Conservation (phyloP, 2,329 filamentous ascomycete species). For the Fusarium newnesense region DNA sequence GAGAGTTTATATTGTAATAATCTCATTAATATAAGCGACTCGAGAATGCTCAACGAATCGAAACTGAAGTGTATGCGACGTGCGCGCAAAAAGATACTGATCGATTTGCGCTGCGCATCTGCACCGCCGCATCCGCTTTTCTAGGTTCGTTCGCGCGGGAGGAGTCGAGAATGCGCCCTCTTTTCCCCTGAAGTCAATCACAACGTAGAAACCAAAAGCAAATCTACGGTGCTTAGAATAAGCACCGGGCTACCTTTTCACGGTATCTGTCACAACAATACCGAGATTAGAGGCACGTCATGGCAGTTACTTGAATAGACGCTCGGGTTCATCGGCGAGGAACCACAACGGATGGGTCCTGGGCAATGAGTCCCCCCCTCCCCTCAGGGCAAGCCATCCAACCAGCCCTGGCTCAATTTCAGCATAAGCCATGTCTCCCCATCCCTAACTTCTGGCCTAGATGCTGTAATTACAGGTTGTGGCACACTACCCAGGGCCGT, state of each 20-base stretch:
- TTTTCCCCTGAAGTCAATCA: slow-evolving; percentile 24
- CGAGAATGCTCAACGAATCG: background rate
- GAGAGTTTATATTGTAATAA: background rate
- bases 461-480: slow-evolving; percentile 23
- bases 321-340: slow-evolving; percentile 28
- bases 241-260: slow-evolving; percentile 2
- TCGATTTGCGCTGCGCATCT: slow-evolving; percentile 21
- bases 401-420: slow-evolving; percentile 38
- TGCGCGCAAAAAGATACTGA: slow-evolving; percentile 27
- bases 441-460: slow-evolving; percentile 1
- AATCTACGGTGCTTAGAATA: slow-evolving; percentile 1
- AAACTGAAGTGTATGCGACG: background rate
- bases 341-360: slow-evolving; percentile 32
- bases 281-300: slow-evolving; percentile 20
- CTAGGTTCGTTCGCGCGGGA: slow-evolving; percentile 28
- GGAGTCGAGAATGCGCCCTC: slow-evolving; percentile 34
- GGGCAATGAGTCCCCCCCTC: slow-evolving; percentile 21
- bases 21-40: background rate
- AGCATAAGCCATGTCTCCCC: slow-evolving; percentile 9
- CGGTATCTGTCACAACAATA: slow-evolving; percentile 5
- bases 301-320: slow-evolving; percentile 19
- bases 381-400: slow-evolving; percentile 35
- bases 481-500: background rate
- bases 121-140: slow-evolving; percentile 40
- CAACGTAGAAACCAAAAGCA: slow-evolving; percentile 1